Evolutionary conservation across 805 yeast species (phyloP).

Genomic region (Yarrowia sp.): DNA sequence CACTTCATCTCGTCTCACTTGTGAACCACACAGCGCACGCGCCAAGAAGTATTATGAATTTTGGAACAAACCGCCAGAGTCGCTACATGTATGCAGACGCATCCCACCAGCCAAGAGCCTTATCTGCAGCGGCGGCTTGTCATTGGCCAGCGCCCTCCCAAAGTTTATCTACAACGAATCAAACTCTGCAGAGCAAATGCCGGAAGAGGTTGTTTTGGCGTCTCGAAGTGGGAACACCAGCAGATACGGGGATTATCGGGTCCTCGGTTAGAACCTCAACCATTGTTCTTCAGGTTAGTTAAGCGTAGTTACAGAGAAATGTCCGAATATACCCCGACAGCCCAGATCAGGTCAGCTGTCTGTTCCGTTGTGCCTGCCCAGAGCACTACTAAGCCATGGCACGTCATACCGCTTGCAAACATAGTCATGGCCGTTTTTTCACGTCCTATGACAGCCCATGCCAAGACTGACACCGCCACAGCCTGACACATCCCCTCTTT

Average conservation of each 20-base stretch:
- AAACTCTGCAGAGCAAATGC: conserved; percentile 11
- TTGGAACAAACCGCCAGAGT: neutral
- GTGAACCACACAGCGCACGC: neutral
- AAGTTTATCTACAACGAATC: conserved; percentile 21
- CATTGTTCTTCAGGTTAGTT: neutral
- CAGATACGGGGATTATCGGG: neutral
- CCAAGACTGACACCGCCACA: conserved; percentile 7
- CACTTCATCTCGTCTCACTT: neutral
- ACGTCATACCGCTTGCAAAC: neutral
- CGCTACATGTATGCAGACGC: conserved; percentile 1
- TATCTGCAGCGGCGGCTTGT: neutral
- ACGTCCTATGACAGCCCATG: neutral
- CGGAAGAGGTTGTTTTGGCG: conserved; percentile 7
- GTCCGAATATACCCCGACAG: neutral
- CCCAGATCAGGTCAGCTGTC: neutral
- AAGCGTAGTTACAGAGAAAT: neutral
- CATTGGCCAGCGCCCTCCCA: neutral
- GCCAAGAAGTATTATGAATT: conserved; percentile 19
- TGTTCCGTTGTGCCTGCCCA: neutral
- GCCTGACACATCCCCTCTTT: conserved; percentile 2
- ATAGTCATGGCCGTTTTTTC: neutral
- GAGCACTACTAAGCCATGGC: neutral
- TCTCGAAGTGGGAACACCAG: neutral
- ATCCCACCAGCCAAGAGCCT: conserved; percentile 14
- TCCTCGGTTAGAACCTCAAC: neutral